Conservation (phyloP, 257 asterid species). For the Vinca minor region DNA sequence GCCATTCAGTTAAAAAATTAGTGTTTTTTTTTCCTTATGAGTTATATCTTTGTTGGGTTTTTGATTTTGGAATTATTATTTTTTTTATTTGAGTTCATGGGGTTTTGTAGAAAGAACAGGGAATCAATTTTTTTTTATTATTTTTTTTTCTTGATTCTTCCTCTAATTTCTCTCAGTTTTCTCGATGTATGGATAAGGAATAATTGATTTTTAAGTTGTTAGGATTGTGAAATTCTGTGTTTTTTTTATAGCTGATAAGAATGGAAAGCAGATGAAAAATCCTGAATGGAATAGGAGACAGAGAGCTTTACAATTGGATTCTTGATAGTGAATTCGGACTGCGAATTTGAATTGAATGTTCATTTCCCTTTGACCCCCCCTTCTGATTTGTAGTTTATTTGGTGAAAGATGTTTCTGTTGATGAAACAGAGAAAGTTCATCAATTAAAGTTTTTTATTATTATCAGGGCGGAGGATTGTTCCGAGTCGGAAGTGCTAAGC, state of each 20-base stretch:
- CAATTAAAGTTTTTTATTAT: too few relatives aligned
- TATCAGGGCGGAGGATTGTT: too few relatives aligned
- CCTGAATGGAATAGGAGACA: neutral
- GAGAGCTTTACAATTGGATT: neutral
- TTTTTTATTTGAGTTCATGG: neutral
- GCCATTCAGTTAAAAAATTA: too few relatives aligned
- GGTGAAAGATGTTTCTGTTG: neutral
- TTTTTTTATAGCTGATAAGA: neutral
- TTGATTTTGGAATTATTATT: neutral
- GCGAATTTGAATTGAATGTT: neutral
- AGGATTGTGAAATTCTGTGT: neutral
- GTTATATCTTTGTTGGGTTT: neutral
- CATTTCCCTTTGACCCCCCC: neutral
- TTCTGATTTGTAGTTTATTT: neutral
- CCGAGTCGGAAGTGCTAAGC: too few relatives aligned
- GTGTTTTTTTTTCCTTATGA: neutral
- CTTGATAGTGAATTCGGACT: too few relatives aligned
- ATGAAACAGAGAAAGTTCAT: slow-evolving; percentile 7
- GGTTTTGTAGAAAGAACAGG: neutral
- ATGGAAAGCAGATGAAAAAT: neutral
- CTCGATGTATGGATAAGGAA: neutral
- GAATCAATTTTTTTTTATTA: neutral
- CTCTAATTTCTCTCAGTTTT: neutral
- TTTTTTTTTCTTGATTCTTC: neutral
- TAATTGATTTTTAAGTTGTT: neutral